These are phyloP conservation scores for Debaryomycetaceae sp. DNA, from an alignment of 1,139 yeast genomes.

Conservation along the genomic window DNA sequence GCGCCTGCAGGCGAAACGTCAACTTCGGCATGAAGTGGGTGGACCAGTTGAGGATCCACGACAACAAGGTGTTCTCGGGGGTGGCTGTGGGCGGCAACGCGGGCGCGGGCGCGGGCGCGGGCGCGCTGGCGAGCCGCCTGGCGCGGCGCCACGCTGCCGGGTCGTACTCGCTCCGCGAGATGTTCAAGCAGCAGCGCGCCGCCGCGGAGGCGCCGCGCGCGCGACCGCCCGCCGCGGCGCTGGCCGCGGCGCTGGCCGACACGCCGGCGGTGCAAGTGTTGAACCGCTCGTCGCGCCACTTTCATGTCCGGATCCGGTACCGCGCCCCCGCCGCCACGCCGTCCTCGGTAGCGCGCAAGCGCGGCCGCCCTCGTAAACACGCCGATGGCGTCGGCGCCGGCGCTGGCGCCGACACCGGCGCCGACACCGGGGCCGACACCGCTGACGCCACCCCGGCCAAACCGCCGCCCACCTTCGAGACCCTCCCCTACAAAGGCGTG, in stretches of 20 bases:
- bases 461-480: slow-evolving; percentile 18
- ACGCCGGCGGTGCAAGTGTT: slow-evolving; percentile 3
- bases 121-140: too few relatives aligned
- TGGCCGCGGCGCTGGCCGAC: background rate
- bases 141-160: too few relatives aligned
- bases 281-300: slow-evolving; percentile 6
- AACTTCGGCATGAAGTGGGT: slow-evolving; percentile 4
- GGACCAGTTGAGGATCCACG: slow-evolving; percentile 8
- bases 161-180: slow-evolving; percentile 5
- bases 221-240: background rate
- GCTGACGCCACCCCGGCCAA: too few relatives aligned
- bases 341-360: too few relatives aligned
- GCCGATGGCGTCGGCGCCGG: too few relatives aligned
- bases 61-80: slow-evolving; percentile 7
- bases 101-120: background rate
- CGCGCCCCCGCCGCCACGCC: slow-evolving; percentile 1
- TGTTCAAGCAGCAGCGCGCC: slow-evolving; percentile 2
- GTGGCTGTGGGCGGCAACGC: slow-evolving; percentile 4
- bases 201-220: slow-evolving; percentile 1
- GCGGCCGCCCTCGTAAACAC: too few relatives aligned
- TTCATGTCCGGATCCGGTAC: slow-evolving; percentile 1
- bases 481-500: slow-evolving; percentile 64
- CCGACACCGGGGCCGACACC: too few relatives aligned
- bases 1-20: too few relatives aligned
- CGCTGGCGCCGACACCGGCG: too few relatives aligned